A percentile compares a stretch with the other conserved stretches of the same genome.
phyloP scores from a whole-genome alignment of 345 rosid species.

The Eucalyptus leucophloia region DNA sequence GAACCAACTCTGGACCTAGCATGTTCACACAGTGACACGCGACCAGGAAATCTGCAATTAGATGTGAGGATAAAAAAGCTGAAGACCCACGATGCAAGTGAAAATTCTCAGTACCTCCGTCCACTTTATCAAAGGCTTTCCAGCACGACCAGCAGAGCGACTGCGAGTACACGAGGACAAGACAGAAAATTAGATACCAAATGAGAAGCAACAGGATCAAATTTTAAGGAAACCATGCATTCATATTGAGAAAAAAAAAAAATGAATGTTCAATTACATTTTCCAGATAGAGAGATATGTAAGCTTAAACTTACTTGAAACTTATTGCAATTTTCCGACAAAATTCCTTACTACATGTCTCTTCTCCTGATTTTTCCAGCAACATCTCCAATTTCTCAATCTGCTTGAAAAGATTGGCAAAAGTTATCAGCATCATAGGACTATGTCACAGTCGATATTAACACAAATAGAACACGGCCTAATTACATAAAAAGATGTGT shows the following conservation, averaged over 20 bases:
- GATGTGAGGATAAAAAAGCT: not conserved
- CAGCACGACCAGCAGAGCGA: slow-evolving; percentile 55
- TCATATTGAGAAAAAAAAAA: not conserved
- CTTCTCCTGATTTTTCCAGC: slow-evolving; percentile 10
- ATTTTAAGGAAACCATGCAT: not conserved
- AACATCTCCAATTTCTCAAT: slow-evolving; percentile 49
- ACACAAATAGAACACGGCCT: not conserved
- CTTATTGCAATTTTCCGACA: slow-evolving; percentile 43
- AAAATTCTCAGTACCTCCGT: slow-evolving; percentile 24
- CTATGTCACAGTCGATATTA: not conserved
- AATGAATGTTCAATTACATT: not conserved
- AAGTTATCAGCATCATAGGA: not conserved
- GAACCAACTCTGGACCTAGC: slow-evolving; percentile 44
- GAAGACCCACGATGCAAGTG: not conserved
- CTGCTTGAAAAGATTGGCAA: slow-evolving; percentile 2
- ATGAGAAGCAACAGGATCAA: not conserved
- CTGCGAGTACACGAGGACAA: slow-evolving; percentile 17
- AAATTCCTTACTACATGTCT: slow-evolving; percentile 24
- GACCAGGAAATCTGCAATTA: not conserved
- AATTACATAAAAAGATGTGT: not conserved
- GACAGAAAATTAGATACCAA: not conserved
- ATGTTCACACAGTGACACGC: not conserved
- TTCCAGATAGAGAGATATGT: not conserved
- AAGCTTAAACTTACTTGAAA: slow-evolving; percentile 31
- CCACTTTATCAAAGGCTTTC: slow-evolving; percentile 58